A percentile compares a stretch with the other conserved stretches of the same genome.
Conservation (phyloP, 2,329 filamentous ascomycete genomes). For the Pseudocercospora vitis region DNA sequence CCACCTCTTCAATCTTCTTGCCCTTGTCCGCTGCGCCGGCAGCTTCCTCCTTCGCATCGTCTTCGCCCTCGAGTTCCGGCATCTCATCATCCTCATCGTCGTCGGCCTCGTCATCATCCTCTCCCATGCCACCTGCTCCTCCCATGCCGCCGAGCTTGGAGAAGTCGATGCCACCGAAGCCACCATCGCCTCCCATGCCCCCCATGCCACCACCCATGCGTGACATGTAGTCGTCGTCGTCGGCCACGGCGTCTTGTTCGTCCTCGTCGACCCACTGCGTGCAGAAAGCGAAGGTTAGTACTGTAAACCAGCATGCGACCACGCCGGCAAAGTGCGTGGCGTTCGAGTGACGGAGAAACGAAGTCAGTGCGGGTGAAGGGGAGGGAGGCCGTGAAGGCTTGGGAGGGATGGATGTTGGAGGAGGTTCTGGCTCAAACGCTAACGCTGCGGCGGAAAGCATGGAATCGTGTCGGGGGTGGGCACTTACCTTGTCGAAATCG, state of each 20-base stretch:
- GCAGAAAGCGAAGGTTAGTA: slow-evolving; percentile 22
- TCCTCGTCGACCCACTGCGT: slow-evolving; percentile 90
- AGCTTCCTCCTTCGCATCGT: slow-evolving; percentile 36
- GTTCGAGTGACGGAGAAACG: slow-evolving; percentile 6
- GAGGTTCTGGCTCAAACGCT: slow-evolving; percentile 9
- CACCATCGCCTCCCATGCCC: slow-evolving; percentile 45
- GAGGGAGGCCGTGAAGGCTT: slow-evolving; percentile 11
- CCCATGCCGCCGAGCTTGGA: slow-evolving; percentile 56
- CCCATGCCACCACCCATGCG: slow-evolving; percentile 46
- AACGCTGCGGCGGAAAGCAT: slow-evolving; percentile 7
- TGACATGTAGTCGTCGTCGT: slow-evolving; percentile 67
- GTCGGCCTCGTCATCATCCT: slow-evolving; percentile 57
- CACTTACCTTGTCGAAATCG: slow-evolving; percentile 86
- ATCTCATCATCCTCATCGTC: slow-evolving; percentile 74
- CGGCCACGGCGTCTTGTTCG: slow-evolving; percentile 86
- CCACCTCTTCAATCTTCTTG: slow-evolving; percentile 51
- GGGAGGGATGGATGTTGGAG: background rate
- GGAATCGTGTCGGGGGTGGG: background rate
- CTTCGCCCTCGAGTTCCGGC: slow-evolving; percentile 72
- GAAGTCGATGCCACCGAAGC: slow-evolving; percentile 40
- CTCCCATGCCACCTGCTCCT: slow-evolving; percentile 38
- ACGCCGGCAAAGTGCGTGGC: slow-evolving; percentile 14
- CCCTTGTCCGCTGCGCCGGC: slow-evolving; percentile 37
- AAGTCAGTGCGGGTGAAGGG: slow-evolving; percentile 7
- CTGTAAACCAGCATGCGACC: slow-evolving; percentile 15